These are phyloP conservation scores for grape (Vitis vinifera) DNA, from an alignment of 164 flowering plant species.

Conservation along the genomic window ASM3070453v1 NC_081818.1:18354501-18355000, in stretches of 20 bases:
- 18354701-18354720: conserved; percentile 36
- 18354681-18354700: conserved; percentile 11
- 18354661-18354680: conserved; percentile 31
- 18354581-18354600: background rate
- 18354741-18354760: conserved; percentile 42
- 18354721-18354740: conserved; percentile 47
- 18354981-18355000: conserved; percentile 16
- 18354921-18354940: background rate
- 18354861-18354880: conserved; percentile 34
- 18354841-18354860: conserved; percentile 28
- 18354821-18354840: background rate
- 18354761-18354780: conserved; percentile 47
- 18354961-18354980: conserved; percentile 13
- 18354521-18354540: conserved; percentile 52
- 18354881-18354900: conserved; percentile 11
- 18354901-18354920: conserved; percentile 12
- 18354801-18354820: background rate
- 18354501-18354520: conserved; percentile 45
- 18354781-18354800: conserved; percentile 34
- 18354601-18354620: background rate
- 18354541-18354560: conserved; percentile 52
- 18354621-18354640: background rate
- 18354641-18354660: conserved; percentile 47
- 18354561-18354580: background rate
- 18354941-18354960: conserved; percentile 10